Base-by-base conservation (phyloP, 2,329 filamentous ascomycete genomes). In the Penicillium sumatraense region DNA sequence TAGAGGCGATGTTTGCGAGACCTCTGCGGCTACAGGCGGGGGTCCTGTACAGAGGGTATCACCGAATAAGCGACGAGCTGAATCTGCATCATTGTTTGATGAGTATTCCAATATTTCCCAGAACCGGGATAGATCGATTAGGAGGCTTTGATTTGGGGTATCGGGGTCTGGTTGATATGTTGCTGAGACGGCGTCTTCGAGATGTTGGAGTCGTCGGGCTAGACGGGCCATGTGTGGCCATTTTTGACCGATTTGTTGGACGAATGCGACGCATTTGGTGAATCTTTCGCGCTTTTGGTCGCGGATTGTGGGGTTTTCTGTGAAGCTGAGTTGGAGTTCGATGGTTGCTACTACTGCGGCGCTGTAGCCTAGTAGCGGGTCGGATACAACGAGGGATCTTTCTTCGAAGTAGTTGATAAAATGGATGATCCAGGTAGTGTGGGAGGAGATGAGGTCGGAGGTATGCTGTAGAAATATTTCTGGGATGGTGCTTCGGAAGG, bases 401-500 rank as follows among this genome's bases (percentile, higher is more conserved):
- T 78, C 72, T 67, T 75, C 70, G 54, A 78, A 72, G 57, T 76
- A 74, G 44, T 81, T 77, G 42, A 83, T 75, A 46, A 82, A 79
- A 61, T 82, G 79, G 3, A 82, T 74, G 23, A 83, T 81, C 81
- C 81, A 83, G 1, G 77, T 78, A 0, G 79, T 79, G 56, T 83
- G 81, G 0, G 77, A 78, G 0, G 77, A 76, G 24, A 82, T 81
- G 23, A 80, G 69, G 51, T 83, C 81, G 11, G 79, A 80, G 0
- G 79, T 82, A 57, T 83, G 80, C 45, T 83, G 81, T 1, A 84
- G 73, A 18, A 83, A 84, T 1, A 81, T 79, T 48, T 83, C 80
- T 0, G 81, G 81, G 36, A 83, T 81, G 3, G 76, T 79, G 33
- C 77, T 76, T 31, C 79, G 77, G 58, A 83, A 81, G 29, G 78